phyloP scores from a whole-genome alignment of 2,329 filamentous ascomycete genomes.

The Aspergillus quadrilineatus region DNA sequence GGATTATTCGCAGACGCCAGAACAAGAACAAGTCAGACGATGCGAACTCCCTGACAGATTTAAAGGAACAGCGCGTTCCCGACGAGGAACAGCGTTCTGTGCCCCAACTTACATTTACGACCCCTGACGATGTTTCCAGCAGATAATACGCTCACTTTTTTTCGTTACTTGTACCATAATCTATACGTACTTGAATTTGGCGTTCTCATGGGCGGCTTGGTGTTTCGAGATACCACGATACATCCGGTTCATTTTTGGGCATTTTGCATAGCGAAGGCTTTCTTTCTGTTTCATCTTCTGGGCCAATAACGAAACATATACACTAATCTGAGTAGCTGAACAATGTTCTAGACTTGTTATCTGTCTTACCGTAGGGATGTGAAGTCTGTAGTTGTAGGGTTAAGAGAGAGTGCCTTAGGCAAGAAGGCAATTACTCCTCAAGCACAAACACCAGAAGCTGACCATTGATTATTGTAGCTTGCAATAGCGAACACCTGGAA shows the following conservation, averaged over 20 bases:
- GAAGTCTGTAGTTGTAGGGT: not conserved
- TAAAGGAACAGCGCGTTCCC: not conserved
- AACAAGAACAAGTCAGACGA: slow-evolving; percentile 8
- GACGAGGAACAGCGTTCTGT: slow-evolving; percentile 9
- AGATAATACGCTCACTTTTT: not conserved
- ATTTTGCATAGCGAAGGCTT: not conserved
- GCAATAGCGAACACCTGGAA: no score
- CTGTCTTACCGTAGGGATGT: not conserved
- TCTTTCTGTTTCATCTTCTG: not conserved
- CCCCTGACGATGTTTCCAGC: slow-evolving; percentile 2
- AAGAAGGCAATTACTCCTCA: not conserved
- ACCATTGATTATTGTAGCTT: not conserved
- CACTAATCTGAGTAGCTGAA: not conserved
- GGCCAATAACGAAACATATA: not conserved
- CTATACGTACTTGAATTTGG: not conserved
- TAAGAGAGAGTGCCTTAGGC: not conserved
- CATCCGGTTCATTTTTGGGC: not conserved
- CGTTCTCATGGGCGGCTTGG: not conserved
- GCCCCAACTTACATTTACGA: slow-evolving; percentile 10
- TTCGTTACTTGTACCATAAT: not conserved
- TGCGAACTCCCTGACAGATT: slow-evolving; percentile 3
- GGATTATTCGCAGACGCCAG: slow-evolving; percentile 20
- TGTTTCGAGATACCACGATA: not conserved
- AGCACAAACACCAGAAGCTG: slow-evolving; percentile 1
- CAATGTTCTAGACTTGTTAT: not conserved